Conservation (phyloP, 2,329 filamentous ascomycete genomes). For the Endoconidiophora polonica region DNA sequence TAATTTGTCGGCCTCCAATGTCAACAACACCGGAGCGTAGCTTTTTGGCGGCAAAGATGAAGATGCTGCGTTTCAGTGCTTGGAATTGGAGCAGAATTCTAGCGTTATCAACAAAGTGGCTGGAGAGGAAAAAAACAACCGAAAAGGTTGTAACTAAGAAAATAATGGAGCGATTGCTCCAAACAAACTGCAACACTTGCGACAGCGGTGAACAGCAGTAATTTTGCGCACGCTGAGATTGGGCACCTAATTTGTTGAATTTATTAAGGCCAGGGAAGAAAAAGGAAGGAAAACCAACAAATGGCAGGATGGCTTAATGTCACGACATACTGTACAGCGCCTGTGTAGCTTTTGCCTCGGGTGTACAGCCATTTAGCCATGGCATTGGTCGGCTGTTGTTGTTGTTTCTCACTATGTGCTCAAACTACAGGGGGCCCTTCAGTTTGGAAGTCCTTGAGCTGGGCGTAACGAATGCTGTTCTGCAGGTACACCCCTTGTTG, state of each 20-base stretch:
- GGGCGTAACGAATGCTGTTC: not conserved
- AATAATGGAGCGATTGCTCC: conserved; percentile 2
- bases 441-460: not conserved
- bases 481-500: conserved; percentile 1
- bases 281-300: too few relatives aligned
- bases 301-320: too few relatives aligned
- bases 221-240: too few relatives aligned
- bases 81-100: not conserved
- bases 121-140: not conserved
- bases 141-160: conserved; percentile 1
- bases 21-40: not conserved
- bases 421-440: too few relatives aligned
- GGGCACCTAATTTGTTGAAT: too few relatives aligned
- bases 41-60: not conserved
- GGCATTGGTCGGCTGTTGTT: not conserved
- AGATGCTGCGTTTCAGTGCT: not conserved
- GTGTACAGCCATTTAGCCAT: not conserved
- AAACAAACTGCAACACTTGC: not conserved
- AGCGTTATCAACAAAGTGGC: not conserved
- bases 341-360: conserved; percentile 4
- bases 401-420: not conserved
- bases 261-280: too few relatives aligned
- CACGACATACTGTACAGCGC: too few relatives aligned
- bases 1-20: not conserved
- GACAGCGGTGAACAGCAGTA: too few relatives aligned